phyloP scores from a whole-genome alignment of 176 grass and related monocot genomes.

The Triticum urartu region DNA sequence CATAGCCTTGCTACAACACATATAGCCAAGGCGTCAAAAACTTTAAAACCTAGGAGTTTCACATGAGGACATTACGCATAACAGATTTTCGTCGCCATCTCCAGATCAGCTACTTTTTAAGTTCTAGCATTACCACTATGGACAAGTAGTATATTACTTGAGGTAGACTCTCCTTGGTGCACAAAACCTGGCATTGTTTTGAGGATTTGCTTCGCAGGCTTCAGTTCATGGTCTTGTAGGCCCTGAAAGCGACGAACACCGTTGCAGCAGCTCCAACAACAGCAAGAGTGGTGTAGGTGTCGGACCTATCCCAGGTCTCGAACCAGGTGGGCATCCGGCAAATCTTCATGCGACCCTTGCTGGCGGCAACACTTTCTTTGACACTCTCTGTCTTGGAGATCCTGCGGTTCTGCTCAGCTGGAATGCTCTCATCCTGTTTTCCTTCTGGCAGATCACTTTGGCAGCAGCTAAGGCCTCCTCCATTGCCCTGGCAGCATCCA shows the following conservation, averaged over 20 bases:
- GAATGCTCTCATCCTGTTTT: slow-evolving; percentile 38
- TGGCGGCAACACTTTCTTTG: slow-evolving; percentile 24
- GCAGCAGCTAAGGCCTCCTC: slow-evolving; percentile 61
- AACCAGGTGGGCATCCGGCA: slow-evolving; percentile 79
- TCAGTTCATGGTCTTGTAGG: slow-evolving; percentile 73
- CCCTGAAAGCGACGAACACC: slow-evolving; percentile 65
- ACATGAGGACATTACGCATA: neutral
- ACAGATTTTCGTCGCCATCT: slow-evolving; percentile 31
- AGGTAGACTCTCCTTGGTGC: neutral
- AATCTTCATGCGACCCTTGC: slow-evolving; percentile 48
- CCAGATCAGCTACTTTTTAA: slow-evolving; percentile 21
- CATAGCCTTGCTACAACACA: slow-evolving; percentile 3
- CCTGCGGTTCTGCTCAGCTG: slow-evolving; percentile 49
- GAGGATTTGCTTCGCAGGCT: slow-evolving; percentile 1
- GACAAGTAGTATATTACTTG: slow-evolving; percentile 35
- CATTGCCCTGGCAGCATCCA: slow-evolving; percentile 72
- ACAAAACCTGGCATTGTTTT: slow-evolving; percentile 25
- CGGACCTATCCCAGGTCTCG: slow-evolving; percentile 82
- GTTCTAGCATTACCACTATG: slow-evolving; percentile 40
- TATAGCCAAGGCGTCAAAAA: slow-evolving; percentile 16
- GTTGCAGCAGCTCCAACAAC: slow-evolving; percentile 66
- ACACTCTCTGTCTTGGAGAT: slow-evolving; percentile 26
- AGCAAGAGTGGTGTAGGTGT: slow-evolving; percentile 79
- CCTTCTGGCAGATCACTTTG: slow-evolving; percentile 49
- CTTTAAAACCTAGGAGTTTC: slow-evolving; percentile 17